Conservation (phyloP, 164 flowering plant genomes). For the grape (Vitis vinifera) region ASM3070453v1 NC_081810.1:15490001-15490500, state of each 20-base stretch:
- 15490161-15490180: constrained; percentile 10
- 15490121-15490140: too few species aligned
- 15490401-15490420: neutral
- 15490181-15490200: constrained; percentile 36
- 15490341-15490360: constrained; percentile 31
- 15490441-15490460: neutral
- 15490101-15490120: too few species aligned
- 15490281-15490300: constrained; percentile 59
- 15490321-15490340: constrained; percentile 53
- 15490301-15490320: constrained; percentile 69
- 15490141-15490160: neutral
- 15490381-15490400: constrained; percentile 64
- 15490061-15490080: too few species aligned
- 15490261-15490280: constrained; percentile 82
- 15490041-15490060: too few species aligned
- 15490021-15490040: too few species aligned
- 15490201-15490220: constrained; percentile 47
- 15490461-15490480: neutral
- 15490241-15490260: constrained; percentile 47
- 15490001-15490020: too few species aligned
- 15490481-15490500: too few species aligned
- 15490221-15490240: constrained; percentile 44
- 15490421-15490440: neutral
- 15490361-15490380: constrained; percentile 64
- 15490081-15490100: too few species aligned